These are phyloP conservation scores for Coemansia erecta DNA, from an alignment of 192 early-diverging fungal genomes.

Conservation along the genomic window DNA sequence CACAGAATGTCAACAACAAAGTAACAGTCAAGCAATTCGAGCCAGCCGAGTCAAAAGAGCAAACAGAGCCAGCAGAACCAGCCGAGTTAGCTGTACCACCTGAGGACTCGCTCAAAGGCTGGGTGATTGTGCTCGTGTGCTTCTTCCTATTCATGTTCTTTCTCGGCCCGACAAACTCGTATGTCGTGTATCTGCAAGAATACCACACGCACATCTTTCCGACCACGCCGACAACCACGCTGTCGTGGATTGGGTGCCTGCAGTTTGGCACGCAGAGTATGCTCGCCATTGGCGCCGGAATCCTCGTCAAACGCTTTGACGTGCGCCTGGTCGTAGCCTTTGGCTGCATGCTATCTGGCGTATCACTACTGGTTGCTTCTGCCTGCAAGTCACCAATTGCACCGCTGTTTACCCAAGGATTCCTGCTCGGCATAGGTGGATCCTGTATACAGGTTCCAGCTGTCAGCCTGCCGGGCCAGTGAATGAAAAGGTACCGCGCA, in stretches of 20 bases:
- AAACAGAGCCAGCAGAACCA: no score
- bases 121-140: constrained; percentile 24
- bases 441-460: constrained; percentile 62
- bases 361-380: constrained; percentile 26
- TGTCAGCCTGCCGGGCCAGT: constrained; percentile 65
- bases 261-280: constrained; percentile 35
- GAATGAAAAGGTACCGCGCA: constrained; percentile 65
- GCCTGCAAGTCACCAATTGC: constrained; percentile 52
- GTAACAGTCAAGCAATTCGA: no score
- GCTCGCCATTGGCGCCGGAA: constrained; percentile 23
- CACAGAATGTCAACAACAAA: no score
- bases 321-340: constrained; percentile 6
- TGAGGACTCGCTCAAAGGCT: constrained; percentile 7
- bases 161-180: constrained; percentile 29
- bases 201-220: constrained; percentile 28
- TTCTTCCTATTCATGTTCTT: constrained; percentile 32
- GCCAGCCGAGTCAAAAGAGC: no score
- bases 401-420: constrained; percentile 67
- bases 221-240: constrained; percentile 11
- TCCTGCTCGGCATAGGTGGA: constrained; percentile 69
- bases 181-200: constrained; percentile 35
- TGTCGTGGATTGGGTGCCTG: constrained; percentile 45
- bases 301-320: constrained; percentile 26
- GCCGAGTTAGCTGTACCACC: neutral
- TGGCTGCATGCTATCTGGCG: constrained; percentile 14